A percentile compares a stretch with the other conserved stretches of the same genome.
Conservation (phyloP, 441 rosid species). For the Omphalea diandra region DNA sequence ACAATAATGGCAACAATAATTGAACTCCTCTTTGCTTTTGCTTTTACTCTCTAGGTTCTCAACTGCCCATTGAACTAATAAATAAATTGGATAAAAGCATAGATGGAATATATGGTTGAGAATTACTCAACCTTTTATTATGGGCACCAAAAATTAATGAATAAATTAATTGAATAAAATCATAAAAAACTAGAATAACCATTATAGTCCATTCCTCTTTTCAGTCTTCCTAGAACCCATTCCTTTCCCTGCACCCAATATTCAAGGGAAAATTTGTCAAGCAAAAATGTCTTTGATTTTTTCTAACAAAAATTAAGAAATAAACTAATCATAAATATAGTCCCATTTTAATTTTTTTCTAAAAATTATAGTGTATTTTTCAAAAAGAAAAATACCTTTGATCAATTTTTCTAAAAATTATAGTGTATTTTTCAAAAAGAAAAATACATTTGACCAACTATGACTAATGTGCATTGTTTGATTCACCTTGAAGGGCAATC, state of each 20-base stretch:
- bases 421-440: neutral
- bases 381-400: neutral
- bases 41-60: too few species aligned
- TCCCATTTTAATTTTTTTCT: too few species aligned
- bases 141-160: neutral
- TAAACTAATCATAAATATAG: neutral
- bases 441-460: neutral
- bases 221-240: conserved; percentile 26
- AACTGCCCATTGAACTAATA: too few species aligned
- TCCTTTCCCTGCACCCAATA: conserved; percentile 22
- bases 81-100: too few species aligned
- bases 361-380: too few species aligned
- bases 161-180: neutral
- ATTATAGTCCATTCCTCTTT: conserved; percentile 8
- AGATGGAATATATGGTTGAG: too few species aligned
- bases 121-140: too few species aligned
- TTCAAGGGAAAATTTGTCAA: neutral
- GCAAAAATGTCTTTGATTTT: too few species aligned
- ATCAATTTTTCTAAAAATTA: too few species aligned
- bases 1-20: too few species aligned
- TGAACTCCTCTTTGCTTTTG: too few species aligned
- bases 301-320: too few species aligned
- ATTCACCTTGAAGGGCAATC: neutral
- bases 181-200: neutral
- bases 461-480: neutral